phyloP scores from a whole-genome alignment of 352 stramenopile species.

The Aphanomyces cochlioides region DNA sequence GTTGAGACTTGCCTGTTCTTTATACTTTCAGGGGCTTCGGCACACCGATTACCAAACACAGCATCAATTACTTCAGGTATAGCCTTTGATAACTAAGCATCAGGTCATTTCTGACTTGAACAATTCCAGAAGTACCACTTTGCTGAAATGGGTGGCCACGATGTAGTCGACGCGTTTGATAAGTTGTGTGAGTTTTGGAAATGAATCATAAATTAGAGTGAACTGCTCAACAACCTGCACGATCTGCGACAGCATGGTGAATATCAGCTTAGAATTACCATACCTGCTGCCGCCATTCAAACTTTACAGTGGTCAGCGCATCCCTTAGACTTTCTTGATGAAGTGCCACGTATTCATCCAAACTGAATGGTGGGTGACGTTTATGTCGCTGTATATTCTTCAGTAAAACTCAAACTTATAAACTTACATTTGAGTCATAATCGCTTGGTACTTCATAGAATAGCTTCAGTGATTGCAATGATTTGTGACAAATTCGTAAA shows the following conservation, averaged over 20 bases:
- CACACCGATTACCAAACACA: slow-evolving; percentile 14
- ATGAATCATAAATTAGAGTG: background rate
- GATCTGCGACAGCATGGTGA: background rate
- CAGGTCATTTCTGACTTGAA: background rate
- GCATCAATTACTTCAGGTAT: background rate
- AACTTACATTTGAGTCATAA: slow-evolving; percentile 18
- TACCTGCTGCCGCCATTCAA: slow-evolving; percentile 25
- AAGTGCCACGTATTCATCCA: slow-evolving; percentile 12
- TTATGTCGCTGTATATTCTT: background rate
- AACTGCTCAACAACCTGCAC: slow-evolving; percentile 23
- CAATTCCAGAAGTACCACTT: background rate
- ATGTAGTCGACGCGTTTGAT: slow-evolving; percentile 24
- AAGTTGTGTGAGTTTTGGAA: slow-evolving; percentile 6
- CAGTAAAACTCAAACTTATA: background rate
- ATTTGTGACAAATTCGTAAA: background rate
- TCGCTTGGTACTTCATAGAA: slow-evolving; percentile 25
- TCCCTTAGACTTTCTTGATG: background rate
- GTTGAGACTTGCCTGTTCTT: slow-evolving; percentile 2
- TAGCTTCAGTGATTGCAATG: background rate
- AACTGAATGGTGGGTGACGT: slow-evolving; percentile 1
- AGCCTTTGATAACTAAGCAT: slow-evolving; percentile 7
- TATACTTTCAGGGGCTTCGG: background rate
- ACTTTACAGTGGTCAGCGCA: background rate
- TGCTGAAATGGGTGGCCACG: background rate
- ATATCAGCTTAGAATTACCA: background rate